phyloP scores from a whole-genome alignment of 352 stramenopile species.

The Plasmopara muralis region DNA sequence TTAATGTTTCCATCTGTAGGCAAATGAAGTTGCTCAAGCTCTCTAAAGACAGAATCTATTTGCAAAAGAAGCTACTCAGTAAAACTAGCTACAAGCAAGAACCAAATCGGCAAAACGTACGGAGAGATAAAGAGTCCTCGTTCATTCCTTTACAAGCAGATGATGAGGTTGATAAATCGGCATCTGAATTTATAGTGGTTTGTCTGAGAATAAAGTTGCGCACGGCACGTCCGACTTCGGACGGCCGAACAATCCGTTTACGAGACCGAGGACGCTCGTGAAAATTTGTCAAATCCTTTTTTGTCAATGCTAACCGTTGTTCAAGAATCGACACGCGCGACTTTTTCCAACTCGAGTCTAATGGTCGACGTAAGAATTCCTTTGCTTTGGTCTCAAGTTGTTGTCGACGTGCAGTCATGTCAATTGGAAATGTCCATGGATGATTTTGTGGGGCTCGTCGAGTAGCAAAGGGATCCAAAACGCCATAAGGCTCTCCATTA shows the following conservation, averaged over 20 bases:
- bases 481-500: slow-evolving; percentile 1
- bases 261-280: slow-evolving; percentile 8
- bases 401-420: slow-evolving; percentile 33
- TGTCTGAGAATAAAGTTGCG: slow-evolving; percentile 42
- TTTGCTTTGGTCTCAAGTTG: slow-evolving; percentile 37
- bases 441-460: slow-evolving; percentile 37
- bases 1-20: no score
- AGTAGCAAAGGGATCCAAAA: slow-evolving; percentile 65
- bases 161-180: slow-evolving; percentile 19
- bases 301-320: slow-evolving; percentile 39
- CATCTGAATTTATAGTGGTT: slow-evolving; percentile 4
- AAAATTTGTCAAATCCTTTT: slow-evolving; percentile 18
- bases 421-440: slow-evolving; percentile 51
- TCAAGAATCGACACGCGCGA: slow-evolving; percentile 42
- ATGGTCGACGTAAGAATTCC: slow-evolving; percentile 28
- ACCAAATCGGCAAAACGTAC: no score
- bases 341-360: not conserved
- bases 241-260: slow-evolving; percentile 17
- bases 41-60: no score
- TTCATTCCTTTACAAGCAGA: slow-evolving; percentile 8
- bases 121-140: no score
- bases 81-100: no score
- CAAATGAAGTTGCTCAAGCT: no score
- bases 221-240: slow-evolving; percentile 34
- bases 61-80: no score